These are phyloP conservation scores for Quillaja saponaria DNA, from an alignment of 306 rosid genomes.

Conservation along the genomic window DNA sequence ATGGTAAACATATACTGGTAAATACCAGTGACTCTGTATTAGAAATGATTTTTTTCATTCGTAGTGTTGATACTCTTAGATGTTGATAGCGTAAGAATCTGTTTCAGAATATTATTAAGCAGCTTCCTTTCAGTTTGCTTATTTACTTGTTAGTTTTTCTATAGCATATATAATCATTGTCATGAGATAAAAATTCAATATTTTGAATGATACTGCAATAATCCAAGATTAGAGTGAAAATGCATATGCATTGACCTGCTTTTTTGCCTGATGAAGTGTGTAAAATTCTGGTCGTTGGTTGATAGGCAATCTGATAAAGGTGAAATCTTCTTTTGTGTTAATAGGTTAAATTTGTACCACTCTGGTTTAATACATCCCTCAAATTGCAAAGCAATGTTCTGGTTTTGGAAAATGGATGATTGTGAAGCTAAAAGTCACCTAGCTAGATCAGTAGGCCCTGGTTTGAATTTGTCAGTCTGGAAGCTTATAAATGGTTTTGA, in stretches of 20 bases:
- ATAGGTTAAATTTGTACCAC: neutral
- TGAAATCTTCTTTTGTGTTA: neutral
- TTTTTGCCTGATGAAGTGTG: neutral
- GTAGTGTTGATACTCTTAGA: slow-evolving; percentile 49
- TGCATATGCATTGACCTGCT: neutral
- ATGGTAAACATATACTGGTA: slow-evolving; percentile 26
- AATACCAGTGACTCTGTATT: slow-evolving; percentile 20
- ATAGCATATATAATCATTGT: neutral
- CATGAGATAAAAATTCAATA: neutral
- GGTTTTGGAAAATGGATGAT: neutral
- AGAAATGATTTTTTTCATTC: slow-evolving; percentile 50
- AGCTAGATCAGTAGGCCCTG: slow-evolving; percentile 2
- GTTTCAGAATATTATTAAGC: neutral
- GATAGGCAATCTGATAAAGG: neutral
- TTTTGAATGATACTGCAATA: neutral
- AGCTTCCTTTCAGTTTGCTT: neutral
- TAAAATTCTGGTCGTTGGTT: neutral
- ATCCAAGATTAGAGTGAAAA: neutral
- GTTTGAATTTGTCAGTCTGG: slow-evolving; percentile 14
- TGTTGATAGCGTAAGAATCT: slow-evolving; percentile 59
- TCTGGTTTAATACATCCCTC: slow-evolving; percentile 1
- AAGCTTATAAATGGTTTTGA: slow-evolving; percentile 12
- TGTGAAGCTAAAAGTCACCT: slow-evolving; percentile 1
- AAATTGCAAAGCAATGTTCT: neutral
- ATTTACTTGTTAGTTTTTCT: neutral